phyloP scores from a whole-genome alignment of 352 stramenopile genomes.

The Phytophthora pistaciae region DNA sequence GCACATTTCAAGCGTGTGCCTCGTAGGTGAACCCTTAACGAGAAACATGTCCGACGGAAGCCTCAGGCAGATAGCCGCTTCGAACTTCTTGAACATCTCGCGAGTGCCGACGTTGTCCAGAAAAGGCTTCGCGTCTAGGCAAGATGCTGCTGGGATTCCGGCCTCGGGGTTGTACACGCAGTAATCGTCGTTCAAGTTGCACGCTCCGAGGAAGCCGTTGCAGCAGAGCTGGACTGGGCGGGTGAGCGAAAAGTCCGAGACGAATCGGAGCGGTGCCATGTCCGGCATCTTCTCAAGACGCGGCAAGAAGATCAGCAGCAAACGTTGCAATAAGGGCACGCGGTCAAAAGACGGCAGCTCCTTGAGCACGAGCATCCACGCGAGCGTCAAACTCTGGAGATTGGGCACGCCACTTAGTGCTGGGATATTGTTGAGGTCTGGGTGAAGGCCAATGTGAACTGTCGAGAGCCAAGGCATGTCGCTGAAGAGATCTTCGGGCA shows the following conservation, averaged over 20 bases:
- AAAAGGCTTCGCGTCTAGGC: conserved; percentile 20
- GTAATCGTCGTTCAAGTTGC: conserved; percentile 27
- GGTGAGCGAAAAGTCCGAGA: conserved; percentile 16
- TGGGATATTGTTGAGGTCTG: conserved; percentile 11
- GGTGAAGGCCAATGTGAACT: conserved; percentile 28
- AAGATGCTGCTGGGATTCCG: conserved; percentile 17
- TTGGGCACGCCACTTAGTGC: conserved; percentile 29
- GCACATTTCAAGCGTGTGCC: conserved; percentile 29
- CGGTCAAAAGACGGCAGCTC: conserved; percentile 14
- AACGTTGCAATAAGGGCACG: conserved; percentile 11
- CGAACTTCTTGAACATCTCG: conserved; percentile 17
- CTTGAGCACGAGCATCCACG: conserved; percentile 10
- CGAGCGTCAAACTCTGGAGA: conserved; percentile 30
- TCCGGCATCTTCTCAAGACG: conserved; percentile 21
- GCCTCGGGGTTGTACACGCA: conserved; percentile 10
- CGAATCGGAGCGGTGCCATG: conserved; percentile 1
- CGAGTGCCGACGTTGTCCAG: conserved; percentile 19
- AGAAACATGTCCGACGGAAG: conserved; percentile 12
- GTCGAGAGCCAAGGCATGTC: conserved; percentile 31
- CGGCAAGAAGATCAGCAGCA: conserved; percentile 19
- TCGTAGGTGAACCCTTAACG: conserved; percentile 6
- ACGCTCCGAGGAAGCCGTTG: conserved; percentile 31
- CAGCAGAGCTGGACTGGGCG: conserved; percentile 23
- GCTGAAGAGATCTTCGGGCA: conserved; percentile 30
- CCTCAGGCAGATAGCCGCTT: conserved; percentile 19